Evolutionary conservation across 768 basidiomycete species (phyloP).

Genomic region (Naematelia encephala): DNA sequence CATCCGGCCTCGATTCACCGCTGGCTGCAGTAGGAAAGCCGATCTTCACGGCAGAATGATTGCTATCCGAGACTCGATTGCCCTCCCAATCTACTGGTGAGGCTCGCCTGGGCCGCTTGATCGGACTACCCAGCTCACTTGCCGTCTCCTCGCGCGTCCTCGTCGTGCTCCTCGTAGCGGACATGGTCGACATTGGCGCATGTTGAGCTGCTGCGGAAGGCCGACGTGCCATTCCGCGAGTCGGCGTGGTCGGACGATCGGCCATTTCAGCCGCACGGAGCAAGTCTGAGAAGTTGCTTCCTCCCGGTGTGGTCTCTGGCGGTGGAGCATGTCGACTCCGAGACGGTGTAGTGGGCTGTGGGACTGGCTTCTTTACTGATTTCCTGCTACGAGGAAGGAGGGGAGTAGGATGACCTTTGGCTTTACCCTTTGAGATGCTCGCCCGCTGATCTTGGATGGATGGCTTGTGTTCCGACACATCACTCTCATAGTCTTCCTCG

Average conservation of each 20-base stretch:
- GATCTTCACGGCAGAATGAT: not conserved
- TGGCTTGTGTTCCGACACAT: constrained; percentile 21
- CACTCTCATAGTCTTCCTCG: constrained; percentile 22
- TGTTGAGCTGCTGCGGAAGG: constrained; percentile 8
- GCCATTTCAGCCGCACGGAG: constrained; percentile 44
- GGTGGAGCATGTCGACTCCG: constrained; percentile 13
- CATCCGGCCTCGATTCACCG: constrained; percentile 1
- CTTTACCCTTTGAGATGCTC: constrained; percentile 21
- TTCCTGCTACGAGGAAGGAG: constrained; percentile 21
- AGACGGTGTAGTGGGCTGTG: constrained; percentile 27
- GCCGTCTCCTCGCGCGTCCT: constrained; percentile 18
- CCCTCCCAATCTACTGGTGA: constrained; percentile 9
- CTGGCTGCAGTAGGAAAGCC: not conserved
- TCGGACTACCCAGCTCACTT: constrained; percentile 18
- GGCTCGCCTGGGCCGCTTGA: constrained; percentile 17
- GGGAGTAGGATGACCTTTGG: constrained; percentile 18
- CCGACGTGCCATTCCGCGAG: constrained; percentile 12
- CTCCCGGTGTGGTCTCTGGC: constrained; percentile 39
- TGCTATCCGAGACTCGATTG: not conserved
- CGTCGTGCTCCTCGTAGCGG: constrained; percentile 32
- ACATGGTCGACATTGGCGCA: constrained; percentile 31
- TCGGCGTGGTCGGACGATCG: constrained; percentile 32
- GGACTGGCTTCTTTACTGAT: constrained; percentile 20
- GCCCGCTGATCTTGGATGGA: constrained; percentile 11
- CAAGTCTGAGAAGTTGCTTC: constrained; percentile 41